Evolutionary conservation across 2,329 filamentous ascomycete species (phyloP), one percentile per base, ranked within the genome.

Genomic region (Bipolaris victoriae): DNA sequence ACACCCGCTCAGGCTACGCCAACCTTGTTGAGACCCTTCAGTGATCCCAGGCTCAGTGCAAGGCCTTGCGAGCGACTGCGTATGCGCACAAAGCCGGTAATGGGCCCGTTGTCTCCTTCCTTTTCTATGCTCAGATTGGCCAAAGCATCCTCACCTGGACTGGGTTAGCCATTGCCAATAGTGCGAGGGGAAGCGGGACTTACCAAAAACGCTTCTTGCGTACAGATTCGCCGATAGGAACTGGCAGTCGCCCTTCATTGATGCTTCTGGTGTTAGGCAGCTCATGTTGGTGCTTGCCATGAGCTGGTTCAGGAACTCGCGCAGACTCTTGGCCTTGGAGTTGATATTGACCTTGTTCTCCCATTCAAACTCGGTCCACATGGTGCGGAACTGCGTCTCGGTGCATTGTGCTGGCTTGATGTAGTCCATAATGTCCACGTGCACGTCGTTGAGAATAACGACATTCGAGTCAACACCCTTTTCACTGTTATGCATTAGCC

Each of bases 311-410:
- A 99, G 81, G 86, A 99, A 99, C 18, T 96, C 92, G 48, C 94
- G 87, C 60, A 99, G 83, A 26, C 87, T 90, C 82, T 94, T 96
- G 66, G 91, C 92, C 83, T 97, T 98, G 63, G 91, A 96, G 80
- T 97, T 97, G 81, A 99, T 98, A 81, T 99, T 99, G 78, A 99
- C 94, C 86, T 99, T 99, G 82, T 99, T 99, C 83, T 99, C 95
- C 95, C 95, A 99, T 77, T 99, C 95, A 67, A 99, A 99, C 76
- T 99, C 95, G 36, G 95, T 99, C 95, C 95, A 99, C 95, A 99
- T 99, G n/a, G 92, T 96, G 58, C 95, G 88, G 88, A 99, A 99
- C 73, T 98, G 92, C 10, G 94, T 97, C 82, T 99, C 95, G 4
- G 92, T 95, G 83, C 95, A 99, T 15, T 92, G 89, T 6, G 94